Evolutionary conservation across 768 basidiomycete species (phyloP), one percentile per base, ranked within the genome.

Genomic region (Lentinula lateritia): DNA sequence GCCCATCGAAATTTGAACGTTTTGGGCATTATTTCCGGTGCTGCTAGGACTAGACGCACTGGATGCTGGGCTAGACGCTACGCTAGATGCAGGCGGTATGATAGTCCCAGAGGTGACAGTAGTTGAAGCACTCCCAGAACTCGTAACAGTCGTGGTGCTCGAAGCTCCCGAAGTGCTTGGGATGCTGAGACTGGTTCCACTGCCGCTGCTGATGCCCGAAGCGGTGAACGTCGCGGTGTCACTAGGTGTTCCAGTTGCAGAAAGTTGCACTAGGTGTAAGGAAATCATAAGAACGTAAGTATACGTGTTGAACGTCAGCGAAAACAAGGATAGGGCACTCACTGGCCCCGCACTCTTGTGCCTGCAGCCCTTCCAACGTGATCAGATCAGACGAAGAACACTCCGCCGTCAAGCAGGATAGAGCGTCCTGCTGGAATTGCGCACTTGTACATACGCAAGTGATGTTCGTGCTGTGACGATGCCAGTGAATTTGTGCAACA

Each of bases 41-140:
- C 39, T 50, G 62, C 50, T 35, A 16, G 50, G 35, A 34, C 54
- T 39, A 15, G 54, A 34, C 38, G 54, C 60, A 64, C 67, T 69
- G 46, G 67, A 66, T 64, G 34, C 50, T 46, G 32, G 10, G 13
- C 41, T 45, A 46, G 60, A 45, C 45, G 45, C 13, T n/a, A 54
- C 52, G 18, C 72, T 72, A 68, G 62, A 60, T 34, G 50, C 32
- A 35, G 50, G 50, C 13, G 32, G 28, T 34, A 52, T 32, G 69
- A 39, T 42, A 43, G 39, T 43, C 6, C 55, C 41, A 56, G 39
- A 41, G n/a, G 38, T n/a, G 32, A 18, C 52, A 36, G 52, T 15
- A 20, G 53, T 39, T 5, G 53, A 39, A 23, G 35, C 38, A 55
- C 15, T 18, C 10, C 18, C 36, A 5, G 53, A 39, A 20, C 41